Evolutionary conservation across 257 asterid species (phyloP).

Genomic region (Solanum stenotomum): DNA sequence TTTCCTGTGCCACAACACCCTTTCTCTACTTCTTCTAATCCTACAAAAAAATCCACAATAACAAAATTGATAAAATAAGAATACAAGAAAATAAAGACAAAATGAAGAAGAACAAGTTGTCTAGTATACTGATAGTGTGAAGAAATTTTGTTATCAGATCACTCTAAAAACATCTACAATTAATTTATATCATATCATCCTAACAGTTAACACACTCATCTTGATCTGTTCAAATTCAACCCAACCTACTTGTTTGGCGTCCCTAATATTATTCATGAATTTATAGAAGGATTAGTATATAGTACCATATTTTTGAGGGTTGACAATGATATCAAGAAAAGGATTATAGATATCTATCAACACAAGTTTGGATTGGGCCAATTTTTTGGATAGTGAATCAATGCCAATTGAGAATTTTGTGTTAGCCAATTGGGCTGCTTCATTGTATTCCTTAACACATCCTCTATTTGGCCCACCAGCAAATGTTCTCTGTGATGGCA

Average conservation of each 20-base stretch:
- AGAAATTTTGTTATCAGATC: neutral
- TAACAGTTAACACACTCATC: neutral
- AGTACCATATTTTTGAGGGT: constrained; percentile 30
- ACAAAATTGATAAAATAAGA: neutral
- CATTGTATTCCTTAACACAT: constrained; percentile 22
- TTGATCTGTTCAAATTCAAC: neutral
- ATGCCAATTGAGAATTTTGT: constrained; percentile 17
- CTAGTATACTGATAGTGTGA: too few species aligned
- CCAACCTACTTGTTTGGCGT: neutral
- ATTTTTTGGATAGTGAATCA: constrained; percentile 5
- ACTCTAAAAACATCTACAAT: too few species aligned
- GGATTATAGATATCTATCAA: constrained; percentile 25
- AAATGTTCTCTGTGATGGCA: constrained; percentile 44
- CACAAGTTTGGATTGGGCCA: constrained; percentile 11
- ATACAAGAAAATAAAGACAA: neutral
- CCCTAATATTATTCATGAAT: neutral
- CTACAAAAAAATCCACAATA: neutral
- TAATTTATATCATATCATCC: neutral
- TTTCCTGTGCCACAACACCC: constrained; percentile 37
- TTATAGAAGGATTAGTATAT: neutral
- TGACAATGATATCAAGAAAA: constrained; percentile 18
- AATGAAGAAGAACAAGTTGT: neutral
- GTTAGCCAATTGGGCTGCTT: constrained; percentile 32
- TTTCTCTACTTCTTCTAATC: constrained; percentile 24
- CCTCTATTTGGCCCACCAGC: constrained; percentile 24